Evolutionary conservation across 169 alveolate genomes (phyloP).

Genomic region (Theileria equi): DNA sequence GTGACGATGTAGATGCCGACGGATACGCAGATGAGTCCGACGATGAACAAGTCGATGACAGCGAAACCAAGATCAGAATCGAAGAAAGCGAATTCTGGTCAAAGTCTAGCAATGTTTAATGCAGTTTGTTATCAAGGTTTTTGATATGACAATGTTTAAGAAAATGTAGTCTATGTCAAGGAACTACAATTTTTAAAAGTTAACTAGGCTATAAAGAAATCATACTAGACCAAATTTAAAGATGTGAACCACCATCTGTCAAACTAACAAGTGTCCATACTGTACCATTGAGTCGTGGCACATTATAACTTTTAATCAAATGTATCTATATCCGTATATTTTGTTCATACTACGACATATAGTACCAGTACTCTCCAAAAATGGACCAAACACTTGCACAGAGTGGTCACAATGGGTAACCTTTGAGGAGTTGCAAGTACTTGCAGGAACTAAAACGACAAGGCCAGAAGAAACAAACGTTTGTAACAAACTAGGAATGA

Average conservation of each 20-base stretch:
- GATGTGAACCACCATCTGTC: neutral
- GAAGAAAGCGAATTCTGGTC: constrained; percentile 62
- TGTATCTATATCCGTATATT: neutral
- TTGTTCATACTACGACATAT: neutral
- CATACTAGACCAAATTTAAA: too few species aligned
- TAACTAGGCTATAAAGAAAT: neutral
- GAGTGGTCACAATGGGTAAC: constrained; percentile 12
- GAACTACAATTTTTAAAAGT: neutral
- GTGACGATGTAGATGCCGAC: constrained; percentile 1
- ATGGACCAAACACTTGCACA: neutral
- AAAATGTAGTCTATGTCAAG: neutral
- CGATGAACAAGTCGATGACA: constrained; percentile 2
- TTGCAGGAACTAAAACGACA: neutral
- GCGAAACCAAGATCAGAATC: neutral
- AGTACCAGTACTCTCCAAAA: neutral
- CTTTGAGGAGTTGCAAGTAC: neutral
- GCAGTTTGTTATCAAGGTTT: neutral
- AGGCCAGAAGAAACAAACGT: neutral
- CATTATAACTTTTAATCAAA: neutral
- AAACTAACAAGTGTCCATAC: neutral
- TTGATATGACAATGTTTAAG: neutral
- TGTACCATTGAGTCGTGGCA: neutral
- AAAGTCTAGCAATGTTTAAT: constrained; percentile 15
- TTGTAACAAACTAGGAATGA: neutral
- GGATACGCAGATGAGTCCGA: constrained; percentile 17